These are phyloP conservation scores for Niebla homalea DNA, from an alignment of 495 filamentous ascomycete genomes.

Conservation along the genomic window DNA sequence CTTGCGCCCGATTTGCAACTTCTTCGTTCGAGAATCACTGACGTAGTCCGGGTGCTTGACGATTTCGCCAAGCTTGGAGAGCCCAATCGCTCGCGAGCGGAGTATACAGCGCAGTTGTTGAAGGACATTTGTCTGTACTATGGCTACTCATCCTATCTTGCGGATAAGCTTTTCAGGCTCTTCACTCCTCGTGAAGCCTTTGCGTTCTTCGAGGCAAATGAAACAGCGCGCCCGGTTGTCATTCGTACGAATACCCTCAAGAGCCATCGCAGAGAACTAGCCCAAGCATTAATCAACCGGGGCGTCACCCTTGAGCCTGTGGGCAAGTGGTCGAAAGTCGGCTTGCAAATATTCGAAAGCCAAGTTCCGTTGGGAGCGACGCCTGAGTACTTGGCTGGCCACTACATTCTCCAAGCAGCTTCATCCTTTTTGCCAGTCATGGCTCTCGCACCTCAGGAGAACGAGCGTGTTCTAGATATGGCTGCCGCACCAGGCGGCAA, in stretches of 20 bases:
- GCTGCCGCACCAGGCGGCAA: conserved; percentile 96
- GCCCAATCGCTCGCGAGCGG: conserved; percentile 62
- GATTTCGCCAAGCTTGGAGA: conserved; percentile 71
- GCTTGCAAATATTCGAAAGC: conserved; percentile 88
- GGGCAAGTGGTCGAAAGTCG: conserved; percentile 97
- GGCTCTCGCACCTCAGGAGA: conserved; percentile 86
- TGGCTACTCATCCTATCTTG: conserved; percentile 72
- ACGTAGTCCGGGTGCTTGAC: conserved; percentile 80
- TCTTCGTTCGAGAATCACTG: conserved; percentile 78
- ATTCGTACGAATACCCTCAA: conserved; percentile 89
- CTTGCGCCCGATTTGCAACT: conserved; percentile 83
- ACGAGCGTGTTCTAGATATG: conserved; percentile 88
- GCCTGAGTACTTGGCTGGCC: conserved; percentile 89
- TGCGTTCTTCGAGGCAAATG: conserved; percentile 97
- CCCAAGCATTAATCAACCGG: conserved; percentile 90
- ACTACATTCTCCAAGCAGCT: conserved; percentile 95
- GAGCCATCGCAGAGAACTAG: conserved; percentile 81
- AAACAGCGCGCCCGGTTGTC: conserved; percentile 75
- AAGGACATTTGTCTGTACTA: conserved; percentile 93
- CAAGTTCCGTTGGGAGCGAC: conserved; percentile 93
- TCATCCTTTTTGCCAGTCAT: conserved; percentile 96
- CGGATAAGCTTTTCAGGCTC: conserved; percentile 76
- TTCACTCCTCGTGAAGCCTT: conserved; percentile 92
- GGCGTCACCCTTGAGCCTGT: conserved; percentile 93
- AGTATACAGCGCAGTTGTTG: conserved; percentile 74